phyloP scores from a whole-genome alignment of 768 basidiomycete genomes.

The Lentinula edodes region DNA sequence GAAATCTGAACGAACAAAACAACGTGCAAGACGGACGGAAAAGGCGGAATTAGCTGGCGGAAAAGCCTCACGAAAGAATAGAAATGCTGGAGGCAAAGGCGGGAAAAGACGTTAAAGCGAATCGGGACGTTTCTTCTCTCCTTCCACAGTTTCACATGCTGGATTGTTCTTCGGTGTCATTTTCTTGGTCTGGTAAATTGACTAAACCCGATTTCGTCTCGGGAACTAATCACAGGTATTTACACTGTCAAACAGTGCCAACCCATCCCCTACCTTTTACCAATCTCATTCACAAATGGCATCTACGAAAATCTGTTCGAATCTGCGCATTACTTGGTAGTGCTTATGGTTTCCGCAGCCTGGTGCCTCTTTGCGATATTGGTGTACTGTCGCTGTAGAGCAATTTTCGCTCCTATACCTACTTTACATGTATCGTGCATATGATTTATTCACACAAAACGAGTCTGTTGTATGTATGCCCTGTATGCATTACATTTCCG shows the following conservation, averaged over 20 bases:
- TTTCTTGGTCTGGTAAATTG: not conserved
- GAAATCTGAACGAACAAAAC: slow-evolving; percentile 55
- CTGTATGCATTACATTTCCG: too few species aligned
- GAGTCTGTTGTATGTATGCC: too few species aligned
- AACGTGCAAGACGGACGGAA: slow-evolving; percentile 57
- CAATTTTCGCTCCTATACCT: too few species aligned
- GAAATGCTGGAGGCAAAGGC: slow-evolving; percentile 10
- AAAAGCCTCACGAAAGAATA: slow-evolving; percentile 42
- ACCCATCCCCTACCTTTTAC: not conserved
- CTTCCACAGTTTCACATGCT: not conserved
- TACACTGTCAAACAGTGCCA: not conserved
- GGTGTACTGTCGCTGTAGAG: too few species aligned
- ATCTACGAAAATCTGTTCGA: too few species aligned
- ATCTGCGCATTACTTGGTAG: too few species aligned
- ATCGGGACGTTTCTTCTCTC: not conserved
- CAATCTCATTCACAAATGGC: not conserved
- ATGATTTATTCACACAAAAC: too few species aligned
- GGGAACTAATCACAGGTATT: not conserved
- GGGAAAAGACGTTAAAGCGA: not conserved
- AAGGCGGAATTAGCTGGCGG: slow-evolving; percentile 72
- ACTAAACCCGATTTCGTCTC: not conserved
- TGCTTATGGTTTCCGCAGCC: too few species aligned
- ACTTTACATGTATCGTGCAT: too few species aligned
- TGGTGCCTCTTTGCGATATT: too few species aligned
- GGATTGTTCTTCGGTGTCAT: not conserved